Conservation (phyloP, 495 filamentous ascomycete genomes). For the Podospora anserina region DNA sequence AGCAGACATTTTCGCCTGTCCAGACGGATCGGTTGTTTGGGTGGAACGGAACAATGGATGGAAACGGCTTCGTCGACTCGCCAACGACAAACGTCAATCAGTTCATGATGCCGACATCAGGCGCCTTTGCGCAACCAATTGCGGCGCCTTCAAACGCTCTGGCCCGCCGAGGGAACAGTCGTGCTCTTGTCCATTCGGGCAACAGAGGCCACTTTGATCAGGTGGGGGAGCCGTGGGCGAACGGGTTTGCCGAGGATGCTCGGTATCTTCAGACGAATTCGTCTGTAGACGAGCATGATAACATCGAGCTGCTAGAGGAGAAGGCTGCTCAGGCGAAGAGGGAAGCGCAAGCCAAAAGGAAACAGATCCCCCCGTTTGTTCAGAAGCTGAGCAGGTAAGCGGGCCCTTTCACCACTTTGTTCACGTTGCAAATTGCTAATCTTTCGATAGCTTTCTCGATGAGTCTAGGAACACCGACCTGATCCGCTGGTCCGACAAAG, state of each 20-base stretch:
- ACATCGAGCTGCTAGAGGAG: constrained; percentile 71
- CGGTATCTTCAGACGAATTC: constrained; percentile 36
- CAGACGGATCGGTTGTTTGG: constrained; percentile 40
- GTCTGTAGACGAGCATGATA: constrained; percentile 59
- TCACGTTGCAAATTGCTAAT: constrained; percentile 4
- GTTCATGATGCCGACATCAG: constrained; percentile 48
- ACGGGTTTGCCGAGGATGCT: constrained; percentile 49
- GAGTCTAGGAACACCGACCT: constrained; percentile 86
- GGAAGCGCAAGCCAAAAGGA: constrained; percentile 79
- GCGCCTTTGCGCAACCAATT: constrained; percentile 37
- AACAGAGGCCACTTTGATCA: constrained; percentile 43
- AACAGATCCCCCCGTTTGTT: constrained; percentile 95
- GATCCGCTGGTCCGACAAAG: constrained; percentile 95
- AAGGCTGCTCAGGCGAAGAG: constrained; percentile 72
- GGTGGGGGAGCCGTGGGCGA: constrained; percentile 42
- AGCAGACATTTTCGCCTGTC: constrained; percentile 42
- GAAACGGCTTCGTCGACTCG: constrained; percentile 36
- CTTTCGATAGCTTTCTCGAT: constrained; percentile 73
- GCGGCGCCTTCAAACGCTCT: constrained; percentile 59
- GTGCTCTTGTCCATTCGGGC: constrained; percentile 53
- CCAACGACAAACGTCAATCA: constrained; percentile 33
- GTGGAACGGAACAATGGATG: constrained; percentile 38
- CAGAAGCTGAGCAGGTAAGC: constrained; percentile 94
- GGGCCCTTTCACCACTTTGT: background rate
- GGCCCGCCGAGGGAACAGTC: constrained; percentile 60